Evolutionary conservation across 306 rosid species (phyloP).

Genomic region (Begonia peltatifolia): DNA sequence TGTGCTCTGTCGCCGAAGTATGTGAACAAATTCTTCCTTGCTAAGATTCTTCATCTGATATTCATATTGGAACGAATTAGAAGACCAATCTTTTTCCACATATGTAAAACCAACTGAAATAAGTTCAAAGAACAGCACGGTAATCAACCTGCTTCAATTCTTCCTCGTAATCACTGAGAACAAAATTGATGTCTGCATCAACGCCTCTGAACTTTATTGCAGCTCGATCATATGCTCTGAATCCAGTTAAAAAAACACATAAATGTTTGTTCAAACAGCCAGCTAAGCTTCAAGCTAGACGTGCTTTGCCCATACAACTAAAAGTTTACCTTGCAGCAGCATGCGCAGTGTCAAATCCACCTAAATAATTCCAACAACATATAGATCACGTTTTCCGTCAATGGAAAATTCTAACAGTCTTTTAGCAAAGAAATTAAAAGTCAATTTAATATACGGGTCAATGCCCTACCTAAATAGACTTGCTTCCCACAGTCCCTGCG

Average conservation of each 20-base stretch:
- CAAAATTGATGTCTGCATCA: conserved; percentile 95
- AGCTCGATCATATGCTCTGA: conserved; percentile 96
- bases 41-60: conserved; percentile 65
- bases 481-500: conserved; percentile 99
- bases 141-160: conserved; percentile 76
- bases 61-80: conserved; percentile 5
- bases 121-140: conserved; percentile 3
- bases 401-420: background rate
- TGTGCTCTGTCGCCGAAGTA: conserved; percentile 88
- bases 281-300: conserved; percentile 1
- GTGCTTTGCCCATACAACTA: background rate
- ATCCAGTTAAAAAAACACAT: conserved; percentile 16
- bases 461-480: conserved; percentile 79
- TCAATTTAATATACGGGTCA: conserved; percentile 12
- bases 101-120: conserved; percentile 2
- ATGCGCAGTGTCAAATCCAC: conserved; percentile 99
- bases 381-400: conserved; percentile 14
- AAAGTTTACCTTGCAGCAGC: conserved; percentile 80
- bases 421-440: conserved; percentile 8
- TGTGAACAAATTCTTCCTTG: conserved; percentile 96
- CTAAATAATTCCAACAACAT: conserved; percentile 30
- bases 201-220: conserved; percentile 96
- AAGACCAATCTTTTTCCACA: no score
- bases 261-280: background rate
- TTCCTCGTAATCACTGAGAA: conserved; percentile 78